phyloP scores from a whole-genome alignment of 2,329 filamentous ascomycete genomes.

The Bipolaris cookei region DNA sequence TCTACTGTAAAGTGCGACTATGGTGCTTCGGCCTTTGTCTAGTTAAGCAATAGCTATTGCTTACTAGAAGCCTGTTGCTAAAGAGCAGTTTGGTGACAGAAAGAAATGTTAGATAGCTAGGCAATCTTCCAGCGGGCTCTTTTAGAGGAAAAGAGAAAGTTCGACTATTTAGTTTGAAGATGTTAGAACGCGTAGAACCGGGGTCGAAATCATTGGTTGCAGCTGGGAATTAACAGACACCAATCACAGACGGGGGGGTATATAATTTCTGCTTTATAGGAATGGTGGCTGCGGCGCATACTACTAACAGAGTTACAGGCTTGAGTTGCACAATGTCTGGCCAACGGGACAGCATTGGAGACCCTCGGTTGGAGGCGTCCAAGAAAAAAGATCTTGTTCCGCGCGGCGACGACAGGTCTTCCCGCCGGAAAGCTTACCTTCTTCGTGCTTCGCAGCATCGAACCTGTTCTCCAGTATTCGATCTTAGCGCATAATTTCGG shows the following conservation, averaged over 20 bases:
- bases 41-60: too few relatives aligned
- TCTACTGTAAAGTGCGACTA: too few relatives aligned
- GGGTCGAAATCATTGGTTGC: neutral
- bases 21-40: too few relatives aligned
- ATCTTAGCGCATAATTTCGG: conserved; percentile 55
- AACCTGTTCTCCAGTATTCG: conserved; percentile 57
- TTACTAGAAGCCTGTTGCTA: too few relatives aligned
- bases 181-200: neutral
- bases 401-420: conserved; percentile 51
- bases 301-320: neutral
- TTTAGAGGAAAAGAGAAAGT: too few relatives aligned
- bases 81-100: too few relatives aligned
- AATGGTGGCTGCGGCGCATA: neutral
- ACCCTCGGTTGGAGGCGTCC: conserved; percentile 39
- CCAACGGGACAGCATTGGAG: conserved; percentile 5
- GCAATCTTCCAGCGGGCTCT: too few relatives aligned
- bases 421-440: conserved; percentile 52
- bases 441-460: conserved; percentile 55
- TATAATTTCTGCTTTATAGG: neutral
- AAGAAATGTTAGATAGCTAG: too few relatives aligned
- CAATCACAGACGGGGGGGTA: neutral
- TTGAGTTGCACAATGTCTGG: neutral
- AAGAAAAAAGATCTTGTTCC: conserved; percentile 48
- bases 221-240: neutral
- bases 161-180: too few relatives aligned